These are phyloP conservation scores for Terfezia claveryi DNA, from an alignment of 495 filamentous ascomycete species.

Conservation along the genomic window DNA sequence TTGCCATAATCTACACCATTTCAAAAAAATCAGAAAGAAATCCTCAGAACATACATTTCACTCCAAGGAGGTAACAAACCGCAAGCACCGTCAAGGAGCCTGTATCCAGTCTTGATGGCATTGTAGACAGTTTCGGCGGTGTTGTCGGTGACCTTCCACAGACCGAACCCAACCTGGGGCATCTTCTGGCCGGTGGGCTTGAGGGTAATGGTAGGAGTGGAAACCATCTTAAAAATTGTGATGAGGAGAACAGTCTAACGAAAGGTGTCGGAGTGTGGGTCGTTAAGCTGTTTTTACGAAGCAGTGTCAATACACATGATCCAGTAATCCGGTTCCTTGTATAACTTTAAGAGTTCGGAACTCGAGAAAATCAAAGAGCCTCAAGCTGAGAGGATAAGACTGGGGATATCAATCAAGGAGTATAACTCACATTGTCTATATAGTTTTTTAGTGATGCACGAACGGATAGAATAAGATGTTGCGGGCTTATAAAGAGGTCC, in stretches of 20 bases:
- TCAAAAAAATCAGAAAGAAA: background rate
- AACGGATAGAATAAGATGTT: too few relatives aligned
- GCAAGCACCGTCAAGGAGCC: slow-evolving; percentile 68
- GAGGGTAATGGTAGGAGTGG: slow-evolving; percentile 41
- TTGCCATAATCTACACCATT: slow-evolving; percentile 55
- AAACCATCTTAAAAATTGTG: background rate
- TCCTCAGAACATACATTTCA: background rate
- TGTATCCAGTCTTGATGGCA: slow-evolving; percentile 73
- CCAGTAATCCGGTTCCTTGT: background rate
- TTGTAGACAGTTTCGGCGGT: slow-evolving; percentile 66
- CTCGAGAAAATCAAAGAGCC: too few relatives aligned
- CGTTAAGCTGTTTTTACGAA: background rate
- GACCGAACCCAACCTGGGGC: slow-evolving; percentile 63
- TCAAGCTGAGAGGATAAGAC: too few relatives aligned
- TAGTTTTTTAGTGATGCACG: too few relatives aligned
- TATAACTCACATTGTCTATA: too few relatives aligned
- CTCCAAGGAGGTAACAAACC: slow-evolving; percentile 30
- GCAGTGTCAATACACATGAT: background rate
- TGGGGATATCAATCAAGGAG: too few relatives aligned
- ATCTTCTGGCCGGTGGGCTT: slow-evolving; percentile 54
- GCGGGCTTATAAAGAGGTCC: too few relatives aligned
- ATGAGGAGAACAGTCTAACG: background rate
- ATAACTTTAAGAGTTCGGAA: too few relatives aligned
- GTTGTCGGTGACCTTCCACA: slow-evolving; percentile 73
- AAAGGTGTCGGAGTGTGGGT: background rate